These are phyloP conservation scores for Gossypium armourianum DNA, from an alignment of 441 rosid genomes.

Conservation along the genomic window DNA sequence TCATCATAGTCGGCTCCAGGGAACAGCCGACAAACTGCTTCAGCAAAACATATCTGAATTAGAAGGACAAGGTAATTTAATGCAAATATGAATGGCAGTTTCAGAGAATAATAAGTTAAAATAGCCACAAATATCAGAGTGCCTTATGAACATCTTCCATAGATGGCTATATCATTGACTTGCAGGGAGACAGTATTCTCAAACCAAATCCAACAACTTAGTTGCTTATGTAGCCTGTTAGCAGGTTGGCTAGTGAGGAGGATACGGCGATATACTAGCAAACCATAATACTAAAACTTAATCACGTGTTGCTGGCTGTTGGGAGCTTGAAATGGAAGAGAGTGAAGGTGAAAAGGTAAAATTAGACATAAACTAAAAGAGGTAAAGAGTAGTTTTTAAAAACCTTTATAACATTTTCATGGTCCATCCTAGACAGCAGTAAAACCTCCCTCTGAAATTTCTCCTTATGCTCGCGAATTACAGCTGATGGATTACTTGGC, in stretches of 20 bases:
- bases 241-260: not conserved
- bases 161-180: not conserved
- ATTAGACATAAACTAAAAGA: not conserved
- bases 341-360: not conserved
- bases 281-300: not conserved
- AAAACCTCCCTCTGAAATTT: conserved; percentile 47
- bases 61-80: not conserved
- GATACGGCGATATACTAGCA: not conserved
- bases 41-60: conserved; percentile 10
- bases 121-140: not conserved
- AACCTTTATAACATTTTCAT: conserved; percentile 53
- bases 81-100: not conserved
- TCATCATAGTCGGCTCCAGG: conserved; percentile 40
- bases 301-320: not conserved
- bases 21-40: conserved; percentile 51
- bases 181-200: not conserved
- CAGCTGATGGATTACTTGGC: conserved; percentile 31
- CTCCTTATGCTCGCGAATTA: conserved; percentile 26
- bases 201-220: not conserved
- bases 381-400: not conserved
- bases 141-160: not conserved
- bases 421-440: conserved; percentile 37
- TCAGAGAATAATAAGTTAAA: not conserved
- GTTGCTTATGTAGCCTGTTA: not conserved
- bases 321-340: not conserved